phyloP scores from a whole-genome alignment of 148 eudicot genomes.

The Fagopyrum homotropicum region DNA sequence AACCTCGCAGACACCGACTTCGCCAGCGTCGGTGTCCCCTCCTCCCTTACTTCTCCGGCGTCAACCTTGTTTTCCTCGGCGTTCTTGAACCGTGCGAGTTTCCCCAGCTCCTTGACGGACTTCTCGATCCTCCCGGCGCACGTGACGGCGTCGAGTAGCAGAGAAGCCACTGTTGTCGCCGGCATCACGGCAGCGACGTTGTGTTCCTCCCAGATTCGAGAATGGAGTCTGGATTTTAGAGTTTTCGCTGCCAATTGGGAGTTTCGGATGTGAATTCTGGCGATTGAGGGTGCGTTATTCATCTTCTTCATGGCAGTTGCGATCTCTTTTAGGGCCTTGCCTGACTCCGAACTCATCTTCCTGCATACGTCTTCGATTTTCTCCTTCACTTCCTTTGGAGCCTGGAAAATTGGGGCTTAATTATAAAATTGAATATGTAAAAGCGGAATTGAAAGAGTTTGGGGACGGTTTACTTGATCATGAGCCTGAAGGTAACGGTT shows the following conservation, averaged over 20 bases:
- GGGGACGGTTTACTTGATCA: slow-evolving; percentile 21
- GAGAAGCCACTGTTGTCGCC: slow-evolving; percentile 22
- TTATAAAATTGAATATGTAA: not conserved
- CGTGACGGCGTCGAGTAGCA: slow-evolving; percentile 18
- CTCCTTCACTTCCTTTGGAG: slow-evolving; percentile 28
- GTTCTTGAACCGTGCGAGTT: slow-evolving; percentile 17
- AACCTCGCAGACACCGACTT: not conserved
- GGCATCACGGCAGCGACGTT: slow-evolving; percentile 12
- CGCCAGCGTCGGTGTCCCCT: not conserved
- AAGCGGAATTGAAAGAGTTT: not conserved
- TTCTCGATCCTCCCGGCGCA: slow-evolving; percentile 23
- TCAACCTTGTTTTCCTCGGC: not conserved
- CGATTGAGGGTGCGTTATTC: slow-evolving; percentile 24
- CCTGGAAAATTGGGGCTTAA: slow-evolving; percentile 18
- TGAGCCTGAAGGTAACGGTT: slow-evolving; percentile 29
- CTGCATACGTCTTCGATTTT: slow-evolving; percentile 44
- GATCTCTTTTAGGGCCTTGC: slow-evolving; percentile 45
- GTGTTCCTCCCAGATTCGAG: not conserved
- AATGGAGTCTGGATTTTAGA: not conserved
- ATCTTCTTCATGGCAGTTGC: slow-evolving; percentile 34
- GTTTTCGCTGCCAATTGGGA: not conserved
- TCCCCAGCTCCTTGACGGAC: slow-evolving; percentile 28
- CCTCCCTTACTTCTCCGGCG: not conserved
- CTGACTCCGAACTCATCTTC: slow-evolving; percentile 43
- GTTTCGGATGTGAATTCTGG: slow-evolving; percentile 20